These are phyloP conservation scores for Xerophyta viscosa DNA, from an alignment of 106 monocot species.

Conservation along the genomic window DNA sequence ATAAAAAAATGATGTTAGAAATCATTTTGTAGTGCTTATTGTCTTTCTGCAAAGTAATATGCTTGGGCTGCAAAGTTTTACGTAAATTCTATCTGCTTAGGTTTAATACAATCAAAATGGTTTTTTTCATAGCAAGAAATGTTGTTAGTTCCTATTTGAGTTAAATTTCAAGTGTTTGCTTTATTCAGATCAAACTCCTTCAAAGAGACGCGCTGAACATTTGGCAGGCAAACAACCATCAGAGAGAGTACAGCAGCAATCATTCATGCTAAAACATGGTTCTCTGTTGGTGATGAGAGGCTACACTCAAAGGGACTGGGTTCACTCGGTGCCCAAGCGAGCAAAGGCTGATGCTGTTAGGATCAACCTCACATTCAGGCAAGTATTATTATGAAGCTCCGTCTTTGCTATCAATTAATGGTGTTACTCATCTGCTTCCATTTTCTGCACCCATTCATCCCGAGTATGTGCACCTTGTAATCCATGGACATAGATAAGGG, in stretches of 20 bases:
- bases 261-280: constrained; percentile 78
- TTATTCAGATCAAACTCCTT: constrained; percentile 4
- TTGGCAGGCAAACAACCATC: constrained; percentile 29
- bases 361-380: constrained; percentile 91
- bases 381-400: too few species aligned
- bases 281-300: constrained; percentile 89
- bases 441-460: too few species aligned
- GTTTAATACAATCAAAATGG: too few species aligned
- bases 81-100: too few species aligned
- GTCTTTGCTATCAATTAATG: too few species aligned
- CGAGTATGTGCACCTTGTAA: too few species aligned
- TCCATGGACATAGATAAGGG: too few species aligned
- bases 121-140: not conserved
- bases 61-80: too few species aligned
- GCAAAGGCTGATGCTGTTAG: constrained; percentile 54
- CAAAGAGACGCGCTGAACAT: constrained; percentile 13
- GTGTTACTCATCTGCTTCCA: too few species aligned
- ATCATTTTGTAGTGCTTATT: too few species aligned
- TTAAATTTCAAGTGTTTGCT: not conserved
- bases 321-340: constrained; percentile 86
- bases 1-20: too few species aligned
- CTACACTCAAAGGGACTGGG: constrained; percentile 83
- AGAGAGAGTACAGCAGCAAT: constrained; percentile 34
- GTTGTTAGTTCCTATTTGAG: not conserved
- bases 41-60: too few species aligned